A percentile compares a stretch with the other conserved stretches of the same genome.
These are phyloP conservation scores for Pilaira anomala DNA, from an alignment of 192 early-diverging fungal species.

Conservation along the genomic window DNA sequence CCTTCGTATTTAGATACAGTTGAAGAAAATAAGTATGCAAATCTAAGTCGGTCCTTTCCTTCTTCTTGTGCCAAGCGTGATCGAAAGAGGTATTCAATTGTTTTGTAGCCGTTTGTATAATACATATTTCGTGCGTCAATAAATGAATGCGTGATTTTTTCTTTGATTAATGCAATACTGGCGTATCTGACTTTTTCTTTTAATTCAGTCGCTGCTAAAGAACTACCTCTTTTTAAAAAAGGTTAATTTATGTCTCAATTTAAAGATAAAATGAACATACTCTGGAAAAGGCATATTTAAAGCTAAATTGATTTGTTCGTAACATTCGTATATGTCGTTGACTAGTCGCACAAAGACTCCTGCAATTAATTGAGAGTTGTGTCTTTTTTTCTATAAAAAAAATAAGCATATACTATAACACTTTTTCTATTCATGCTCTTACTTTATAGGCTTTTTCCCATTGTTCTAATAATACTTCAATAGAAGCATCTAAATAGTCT, in stretches of 20 bases:
- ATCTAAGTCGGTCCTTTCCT: neutral
- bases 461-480: neutral
- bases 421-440: neutral
- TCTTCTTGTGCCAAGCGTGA: neutral
- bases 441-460: constrained; percentile 1
- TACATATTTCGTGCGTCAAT: neutral
- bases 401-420: neutral
- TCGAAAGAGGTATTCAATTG: neutral
- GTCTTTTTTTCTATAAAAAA: constrained; percentile 13
- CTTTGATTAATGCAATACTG: neutral
- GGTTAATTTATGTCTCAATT: too few species aligned
- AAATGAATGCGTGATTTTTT: neutral
- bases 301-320: neutral
- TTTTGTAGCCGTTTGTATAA: neutral
- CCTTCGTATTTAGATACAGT: neutral
- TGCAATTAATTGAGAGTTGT: neutral
- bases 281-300: constrained; percentile 21
- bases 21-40: neutral
- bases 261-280: neutral
- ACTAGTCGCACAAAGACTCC: neutral
- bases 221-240: constrained; percentile 1
- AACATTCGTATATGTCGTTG: neutral
- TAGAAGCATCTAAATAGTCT: neutral
- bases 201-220: neutral
- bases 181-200: neutral